Percentiles rank a stretch among this genome's conserved stretches.
phyloP scores from a whole-genome alignment of 78 protist genomes.

The Dictyostelium brefeldianum region DNA sequence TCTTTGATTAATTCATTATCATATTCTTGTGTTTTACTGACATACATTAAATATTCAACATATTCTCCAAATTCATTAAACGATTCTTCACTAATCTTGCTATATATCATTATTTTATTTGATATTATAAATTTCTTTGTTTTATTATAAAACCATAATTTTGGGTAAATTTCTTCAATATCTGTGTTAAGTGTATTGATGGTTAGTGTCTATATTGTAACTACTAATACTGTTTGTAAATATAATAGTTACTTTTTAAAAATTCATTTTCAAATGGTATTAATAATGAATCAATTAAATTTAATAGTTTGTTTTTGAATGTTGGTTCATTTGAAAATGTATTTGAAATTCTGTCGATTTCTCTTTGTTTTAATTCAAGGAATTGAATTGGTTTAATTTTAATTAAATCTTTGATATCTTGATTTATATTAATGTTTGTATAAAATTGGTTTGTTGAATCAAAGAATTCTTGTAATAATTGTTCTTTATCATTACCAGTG shows the following conservation, averaged over 20 bases:
- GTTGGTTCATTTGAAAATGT: not conserved
- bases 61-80: not conserved
- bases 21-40: not conserved
- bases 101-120: not conserved
- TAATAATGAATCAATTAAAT: not conserved
- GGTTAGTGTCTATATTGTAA: too few relatives aligned
- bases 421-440: not conserved
- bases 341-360: not conserved
- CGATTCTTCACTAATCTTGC: not conserved
- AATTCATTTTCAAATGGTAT: conserved; percentile 4
- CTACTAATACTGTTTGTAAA: too few relatives aligned
- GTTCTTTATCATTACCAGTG: not conserved
- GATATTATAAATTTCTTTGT: conserved; percentile 10
- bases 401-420: not conserved
- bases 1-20: not conserved
- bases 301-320: not conserved
- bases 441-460: not conserved
- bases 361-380: not conserved
- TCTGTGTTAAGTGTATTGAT: too few relatives aligned
- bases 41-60: not conserved
- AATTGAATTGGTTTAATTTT: conserved; percentile 9
- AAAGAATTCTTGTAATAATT: not conserved
- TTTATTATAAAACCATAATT: conserved; percentile 6
- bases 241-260: not conserved
- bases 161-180: conserved; percentile 11